Percentiles rank a stretch among this genome's conserved stretches.
phyloP scores from a whole-genome alignment of 306 rosid species.

The Vigna mungo region DNA sequence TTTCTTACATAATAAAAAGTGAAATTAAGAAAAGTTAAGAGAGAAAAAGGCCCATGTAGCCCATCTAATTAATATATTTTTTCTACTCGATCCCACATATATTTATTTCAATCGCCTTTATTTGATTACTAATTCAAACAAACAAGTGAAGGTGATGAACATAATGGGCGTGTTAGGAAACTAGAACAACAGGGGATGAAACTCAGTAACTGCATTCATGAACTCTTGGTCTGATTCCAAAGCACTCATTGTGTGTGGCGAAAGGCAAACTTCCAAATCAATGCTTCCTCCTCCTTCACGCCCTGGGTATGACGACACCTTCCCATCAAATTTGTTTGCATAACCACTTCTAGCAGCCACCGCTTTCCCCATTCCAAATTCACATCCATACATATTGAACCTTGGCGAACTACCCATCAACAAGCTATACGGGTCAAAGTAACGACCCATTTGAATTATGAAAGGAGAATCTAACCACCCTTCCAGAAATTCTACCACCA shows the following conservation, averaged over 20 bases:
- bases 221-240: conserved; percentile 57
- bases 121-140: too few species aligned
- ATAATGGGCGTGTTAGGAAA: too few species aligned
- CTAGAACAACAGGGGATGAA: too few species aligned
- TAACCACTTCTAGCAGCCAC: background rate
- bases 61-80: too few species aligned
- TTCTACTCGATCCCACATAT: too few species aligned
- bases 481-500: background rate
- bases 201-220: background rate
- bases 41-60: too few species aligned
- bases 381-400: background rate
- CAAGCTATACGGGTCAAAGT: conserved; percentile 24
- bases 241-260: conserved; percentile 48
- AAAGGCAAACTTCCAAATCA: conserved; percentile 64
- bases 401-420: conserved; percentile 53
- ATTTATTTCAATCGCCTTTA: too few species aligned
- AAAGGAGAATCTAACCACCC: conserved; percentile 51
- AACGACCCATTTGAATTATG: background rate
- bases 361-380: conserved; percentile 6
- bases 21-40: too few species aligned
- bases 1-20: too few species aligned
- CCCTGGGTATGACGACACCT: background rate
- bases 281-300: conserved; percentile 65
- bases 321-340: conserved; percentile 13
- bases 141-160: too few species aligned